Base-by-base conservation (phyloP, 306 rosid species). In the Phaseolus lunatus region DNA sequence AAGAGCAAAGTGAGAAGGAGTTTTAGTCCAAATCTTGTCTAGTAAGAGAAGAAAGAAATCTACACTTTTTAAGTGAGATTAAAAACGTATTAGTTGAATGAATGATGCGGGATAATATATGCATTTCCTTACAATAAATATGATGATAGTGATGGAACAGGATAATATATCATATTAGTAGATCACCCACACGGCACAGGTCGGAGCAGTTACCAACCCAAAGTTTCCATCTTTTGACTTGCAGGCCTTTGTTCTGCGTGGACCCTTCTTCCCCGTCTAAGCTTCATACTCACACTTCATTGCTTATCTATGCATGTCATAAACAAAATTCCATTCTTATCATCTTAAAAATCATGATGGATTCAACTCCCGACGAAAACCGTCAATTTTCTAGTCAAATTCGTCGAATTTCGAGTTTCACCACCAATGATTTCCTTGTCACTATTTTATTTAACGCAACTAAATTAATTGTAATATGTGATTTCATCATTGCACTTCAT, bases 171-270 rank as follows among this genome's bases (percentile, higher is more conserved):
- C 73, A 26, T 35, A 9, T 57, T 31, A 71, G 35, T 67, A 74
- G 77, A 39, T 58, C 62, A 64, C 47, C 39, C 77, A 70, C 57
- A 15, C 16, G 54, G 63, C 33, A 37, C 33, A 10, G 35, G 54
- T 67, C 19, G 68, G 44, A 81, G 83, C 71, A 48, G 87, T 86
- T 76, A 50, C 50, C 85, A 49, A 79, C 75, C 81, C 82, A 66
- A 82, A 56, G 18, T 67, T 70, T 78, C 47, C 68, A 78, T 61
- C 65, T 78, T 84, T 67, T 88, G 89, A 83, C 89, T 81, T 73
- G 58, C 59, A 37, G 77, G 82, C 70, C 81, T 87, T 43, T 1
- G 50, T 75, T 49, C 81, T 39, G 29, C 2, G 77, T 78, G 80
- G 86, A 80, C 85, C 79, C 81, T 77, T 81, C 54, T 71, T 78